These are phyloP conservation scores for Chrysosporium keratinophilum DNA, from an alignment of 2,329 filamentous ascomycete genomes.

Conservation along the genomic window DNA sequence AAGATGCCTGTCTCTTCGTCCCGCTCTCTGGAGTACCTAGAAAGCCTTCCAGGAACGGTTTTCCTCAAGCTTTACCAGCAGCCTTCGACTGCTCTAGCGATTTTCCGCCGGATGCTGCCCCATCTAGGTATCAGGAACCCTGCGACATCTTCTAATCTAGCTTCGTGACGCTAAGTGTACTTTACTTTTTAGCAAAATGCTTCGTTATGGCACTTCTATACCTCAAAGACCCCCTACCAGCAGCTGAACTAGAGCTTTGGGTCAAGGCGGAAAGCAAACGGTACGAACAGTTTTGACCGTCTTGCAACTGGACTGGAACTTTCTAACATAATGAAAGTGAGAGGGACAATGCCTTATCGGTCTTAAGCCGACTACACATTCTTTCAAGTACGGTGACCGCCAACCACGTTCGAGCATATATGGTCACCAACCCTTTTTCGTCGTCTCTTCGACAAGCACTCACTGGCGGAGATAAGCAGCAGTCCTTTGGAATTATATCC, in stretches of 20 bases:
- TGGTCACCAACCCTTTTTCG: constrained; percentile 71
- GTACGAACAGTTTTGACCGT: constrained; percentile 29
- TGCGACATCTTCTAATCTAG: neutral
- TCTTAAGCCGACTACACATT: constrained; percentile 79
- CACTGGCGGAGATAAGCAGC: constrained; percentile 72
- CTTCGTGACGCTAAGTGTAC: constrained; percentile 14
- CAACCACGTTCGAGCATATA: constrained; percentile 58
- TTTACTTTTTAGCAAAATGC: constrained; percentile 60
- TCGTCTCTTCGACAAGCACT: constrained; percentile 74
- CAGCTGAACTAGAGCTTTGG: constrained; percentile 77
- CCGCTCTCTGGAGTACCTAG: constrained; percentile 76
- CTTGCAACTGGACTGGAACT: neutral
- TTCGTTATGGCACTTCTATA: constrained; percentile 95
- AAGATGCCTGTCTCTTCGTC: constrained; percentile 48
- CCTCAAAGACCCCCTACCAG: constrained; percentile 66
- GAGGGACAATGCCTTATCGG: constrained; percentile 71
- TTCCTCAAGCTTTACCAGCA: constrained; percentile 91
- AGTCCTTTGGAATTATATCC: constrained; percentile 84
- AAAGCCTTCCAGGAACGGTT: constrained; percentile 78
- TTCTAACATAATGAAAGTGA: constrained; percentile 42
- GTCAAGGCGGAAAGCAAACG: constrained; percentile 57
- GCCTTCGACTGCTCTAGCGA: constrained; percentile 86
- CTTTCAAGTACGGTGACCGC: constrained; percentile 53
- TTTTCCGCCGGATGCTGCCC: constrained; percentile 94
- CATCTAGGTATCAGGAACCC: constrained; percentile 55